Conservation (phyloP, 306 rosid species). For the Cucumis hystrix region DNA sequence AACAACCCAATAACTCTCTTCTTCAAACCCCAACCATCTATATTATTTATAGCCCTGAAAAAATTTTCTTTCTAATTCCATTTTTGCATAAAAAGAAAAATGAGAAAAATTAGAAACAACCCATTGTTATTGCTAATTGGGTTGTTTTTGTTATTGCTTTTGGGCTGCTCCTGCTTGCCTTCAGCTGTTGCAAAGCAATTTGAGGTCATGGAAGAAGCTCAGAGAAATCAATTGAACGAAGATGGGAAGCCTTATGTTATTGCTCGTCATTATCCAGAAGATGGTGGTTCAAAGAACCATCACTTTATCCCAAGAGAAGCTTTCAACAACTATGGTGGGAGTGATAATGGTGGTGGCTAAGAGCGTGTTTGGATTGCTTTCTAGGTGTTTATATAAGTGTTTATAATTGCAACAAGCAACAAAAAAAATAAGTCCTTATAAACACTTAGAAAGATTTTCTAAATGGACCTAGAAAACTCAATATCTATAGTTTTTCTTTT, state of each 20-base stretch:
- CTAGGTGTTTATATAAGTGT: too few species aligned
- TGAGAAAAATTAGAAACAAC: background rate
- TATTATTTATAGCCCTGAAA: background rate
- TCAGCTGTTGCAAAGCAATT: slow-evolving; percentile 3
- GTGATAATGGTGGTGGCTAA: slow-evolving; percentile 14
- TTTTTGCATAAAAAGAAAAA: background rate
- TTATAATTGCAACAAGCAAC: too few species aligned
- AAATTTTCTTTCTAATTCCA: background rate
- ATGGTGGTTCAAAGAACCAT: slow-evolving; percentile 13
- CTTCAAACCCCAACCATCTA: background rate
- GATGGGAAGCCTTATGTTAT: background rate
- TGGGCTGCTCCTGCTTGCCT: slow-evolving; percentile 1
- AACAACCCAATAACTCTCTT: slow-evolving; percentile 7
- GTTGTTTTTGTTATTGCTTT: background rate
- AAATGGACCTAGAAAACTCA: too few species aligned
- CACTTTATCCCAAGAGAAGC: slow-evolving; percentile 22
- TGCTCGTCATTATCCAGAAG: background rate
- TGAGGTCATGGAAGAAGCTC: background rate
- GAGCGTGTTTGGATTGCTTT: too few species aligned
- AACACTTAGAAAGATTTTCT: too few species aligned
- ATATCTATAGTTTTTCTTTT: too few species aligned
- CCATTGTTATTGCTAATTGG: background rate
- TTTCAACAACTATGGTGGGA: slow-evolving; percentile 19
- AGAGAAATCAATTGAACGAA: background rate
- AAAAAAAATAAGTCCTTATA: too few species aligned